Evolutionary conservation across 306 rosid genomes (phyloP), one percentile per base, ranked within the genome.

Genomic region (Lotus japonicus): DNA sequence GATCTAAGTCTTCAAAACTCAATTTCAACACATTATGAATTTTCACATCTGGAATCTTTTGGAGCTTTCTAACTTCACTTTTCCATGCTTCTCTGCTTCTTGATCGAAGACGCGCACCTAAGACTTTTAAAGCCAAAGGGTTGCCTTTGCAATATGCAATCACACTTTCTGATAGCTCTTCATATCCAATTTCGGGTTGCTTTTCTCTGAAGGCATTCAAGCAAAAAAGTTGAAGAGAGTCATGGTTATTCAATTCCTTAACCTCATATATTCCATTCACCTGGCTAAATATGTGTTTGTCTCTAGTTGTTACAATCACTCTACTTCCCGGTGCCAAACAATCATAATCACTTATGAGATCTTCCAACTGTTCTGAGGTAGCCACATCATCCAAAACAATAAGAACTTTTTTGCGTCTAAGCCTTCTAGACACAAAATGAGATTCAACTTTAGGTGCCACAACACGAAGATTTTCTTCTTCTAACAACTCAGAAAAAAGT

Each of bases 191-290:
- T 9, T 16, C 4, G 19, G 79, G 73, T 5, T 12, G 35, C 9
- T 7, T 38, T 35, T 36, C 45, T n/a, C 28, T 14, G 60, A 83
- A 83, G 18, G 72, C 79, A 41, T 63, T 68, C 35, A 26, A 23
- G 7, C 51, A 43, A 6, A 83, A 79, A 35, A 83, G 84, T 5
- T 76, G 10, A 45, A 72, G 82, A 9, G 84, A 75, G 53, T 79
- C 41, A 4, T 49, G 5, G 5, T 44, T 11, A 19, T 57, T 64
- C 66, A 83, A 56, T 23, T 36, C 33, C 56, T 50, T 59, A 2
- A 76, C 43, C 63, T 57, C 73, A 49, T 68, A 46, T 17, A 62
- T 52, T 28, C 14, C 46, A 72, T 42, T 2, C 16, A 62, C 68
- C 33, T 9, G 42, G 41, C 15, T 50, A 64, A 72, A 31, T 3